These are phyloP conservation scores for Botryotinia convoluta DNA, from an alignment of 2,329 filamentous ascomycete species.

Conservation along the genomic window DNA sequence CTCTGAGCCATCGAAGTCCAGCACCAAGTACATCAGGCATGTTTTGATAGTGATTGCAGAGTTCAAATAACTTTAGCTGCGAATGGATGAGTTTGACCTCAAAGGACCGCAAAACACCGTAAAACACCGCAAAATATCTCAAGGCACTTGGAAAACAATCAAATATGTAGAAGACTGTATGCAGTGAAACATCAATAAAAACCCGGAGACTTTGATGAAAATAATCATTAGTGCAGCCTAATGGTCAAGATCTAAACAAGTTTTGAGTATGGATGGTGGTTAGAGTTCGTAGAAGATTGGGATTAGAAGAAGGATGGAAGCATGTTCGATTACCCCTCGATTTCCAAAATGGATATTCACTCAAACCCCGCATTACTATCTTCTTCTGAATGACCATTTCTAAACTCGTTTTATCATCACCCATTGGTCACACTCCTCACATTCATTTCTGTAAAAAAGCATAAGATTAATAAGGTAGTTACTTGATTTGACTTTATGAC, in stretches of 20 bases:
- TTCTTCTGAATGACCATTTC: background rate
- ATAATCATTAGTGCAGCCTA: background rate
- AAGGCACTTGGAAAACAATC: background rate
- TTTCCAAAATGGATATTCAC: background rate
- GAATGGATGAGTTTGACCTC: background rate
- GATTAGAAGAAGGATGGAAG: background rate
- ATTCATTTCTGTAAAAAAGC: background rate
- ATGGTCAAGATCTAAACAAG: background rate
- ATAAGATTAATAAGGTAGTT: background rate
- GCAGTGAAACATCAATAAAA: background rate
- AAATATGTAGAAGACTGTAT: background rate
- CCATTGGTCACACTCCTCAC: background rate
- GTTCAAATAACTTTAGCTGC: no score
- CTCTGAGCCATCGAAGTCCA: background rate
- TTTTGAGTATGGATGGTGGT: background rate
- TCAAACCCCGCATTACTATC: background rate
- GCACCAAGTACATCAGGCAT: background rate
- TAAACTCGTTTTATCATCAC: background rate
- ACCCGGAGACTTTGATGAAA: no score
- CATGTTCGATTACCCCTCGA: background rate
- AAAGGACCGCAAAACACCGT: fast-evolving
- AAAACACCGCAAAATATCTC: background rate
- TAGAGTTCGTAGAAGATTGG: background rate
- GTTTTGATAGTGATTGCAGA: background rate
- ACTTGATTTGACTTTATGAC: background rate